Percentiles rank a stretch among this genome's conserved stretches.
These are phyloP conservation scores for Camellia oleifera DNA, from an alignment of 179 eudicot genomes.

Conservation along the genomic window DNA sequence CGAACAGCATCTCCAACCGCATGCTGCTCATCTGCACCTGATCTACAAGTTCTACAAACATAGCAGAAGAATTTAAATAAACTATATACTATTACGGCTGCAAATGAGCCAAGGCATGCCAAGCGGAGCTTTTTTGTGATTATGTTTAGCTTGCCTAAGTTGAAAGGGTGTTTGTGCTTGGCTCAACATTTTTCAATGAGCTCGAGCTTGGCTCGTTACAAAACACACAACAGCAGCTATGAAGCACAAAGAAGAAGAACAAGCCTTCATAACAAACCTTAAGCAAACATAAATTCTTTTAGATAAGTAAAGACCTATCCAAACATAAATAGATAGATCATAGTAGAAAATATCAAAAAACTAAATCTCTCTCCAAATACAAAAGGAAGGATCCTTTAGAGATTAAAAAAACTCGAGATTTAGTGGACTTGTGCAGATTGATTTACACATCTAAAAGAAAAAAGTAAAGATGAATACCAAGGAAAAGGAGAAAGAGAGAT, in stretches of 20 bases:
- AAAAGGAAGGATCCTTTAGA: background rate
- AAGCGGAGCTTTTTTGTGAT: background rate
- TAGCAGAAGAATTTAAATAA: conserved; percentile 6
- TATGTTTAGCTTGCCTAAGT: background rate
- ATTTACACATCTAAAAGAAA: background rate
- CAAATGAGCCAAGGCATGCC: background rate
- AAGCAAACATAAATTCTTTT: background rate
- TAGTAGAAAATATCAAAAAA: background rate
- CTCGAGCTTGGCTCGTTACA: background rate
- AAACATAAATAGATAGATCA: background rate
- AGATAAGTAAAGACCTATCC: background rate
- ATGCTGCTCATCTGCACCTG: conserved; percentile 59
- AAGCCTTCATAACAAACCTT: no score
- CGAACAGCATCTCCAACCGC: conserved; percentile 58
- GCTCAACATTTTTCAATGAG: background rate
- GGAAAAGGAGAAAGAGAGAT: background rate
- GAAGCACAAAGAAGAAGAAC: background rate
- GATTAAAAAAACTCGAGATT: background rate
- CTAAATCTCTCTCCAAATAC: background rate
- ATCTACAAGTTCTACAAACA: conserved; percentile 58
- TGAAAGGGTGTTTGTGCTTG: background rate
- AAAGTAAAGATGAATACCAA: background rate
- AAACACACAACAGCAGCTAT: no score
- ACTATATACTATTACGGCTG: background rate
- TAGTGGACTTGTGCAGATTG: background rate